Conservation (phyloP, 2,329 filamentous ascomycete species). For the Trichophyton equinum region DNA sequence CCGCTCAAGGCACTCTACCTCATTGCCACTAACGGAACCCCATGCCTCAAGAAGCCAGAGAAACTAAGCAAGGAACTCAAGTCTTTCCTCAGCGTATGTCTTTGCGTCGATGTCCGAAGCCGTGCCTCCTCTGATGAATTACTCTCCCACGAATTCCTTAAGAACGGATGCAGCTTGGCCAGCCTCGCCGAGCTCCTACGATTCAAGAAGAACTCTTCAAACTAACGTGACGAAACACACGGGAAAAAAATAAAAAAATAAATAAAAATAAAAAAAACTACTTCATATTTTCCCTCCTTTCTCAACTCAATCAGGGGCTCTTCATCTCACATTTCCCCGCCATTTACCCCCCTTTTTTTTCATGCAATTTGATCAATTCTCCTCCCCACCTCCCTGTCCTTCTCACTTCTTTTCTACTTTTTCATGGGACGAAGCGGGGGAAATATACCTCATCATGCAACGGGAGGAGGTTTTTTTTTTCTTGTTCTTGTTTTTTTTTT, state of each 20-base stretch:
- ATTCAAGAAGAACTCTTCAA: constrained; percentile 40
- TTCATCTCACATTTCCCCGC: too few relatives aligned
- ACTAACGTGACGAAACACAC: constrained; percentile 16
- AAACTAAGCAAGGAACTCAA: constrained; percentile 97
- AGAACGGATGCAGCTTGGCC: constrained; percentile 71
- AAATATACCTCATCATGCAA: not conserved
- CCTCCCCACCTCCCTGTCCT: constrained; percentile 3
- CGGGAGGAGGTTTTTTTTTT: not conserved
- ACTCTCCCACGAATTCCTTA: constrained; percentile 83
- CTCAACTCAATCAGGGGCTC: not conserved
- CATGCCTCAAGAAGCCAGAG: constrained; percentile 93
- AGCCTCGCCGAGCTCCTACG: constrained; percentile 78
- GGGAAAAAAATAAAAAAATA: too few relatives aligned
- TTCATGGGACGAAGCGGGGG: not conserved
- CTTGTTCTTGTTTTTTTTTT: too few relatives aligned
- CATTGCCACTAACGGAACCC: constrained; percentile 95
- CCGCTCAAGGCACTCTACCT: constrained; percentile 93
- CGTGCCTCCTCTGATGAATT: constrained; percentile 85
- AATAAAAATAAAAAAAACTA: too few relatives aligned
- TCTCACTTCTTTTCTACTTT: not conserved
- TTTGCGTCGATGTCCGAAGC: constrained; percentile 93
- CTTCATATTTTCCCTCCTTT: not conserved
- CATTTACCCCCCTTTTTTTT: not conserved
- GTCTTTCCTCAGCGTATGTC: constrained; percentile 87
- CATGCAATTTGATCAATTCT: constrained; percentile 3